Conservation (phyloP, 2,329 filamentous ascomycete genomes). For the Aspergillus novoparasiticus region DNA sequence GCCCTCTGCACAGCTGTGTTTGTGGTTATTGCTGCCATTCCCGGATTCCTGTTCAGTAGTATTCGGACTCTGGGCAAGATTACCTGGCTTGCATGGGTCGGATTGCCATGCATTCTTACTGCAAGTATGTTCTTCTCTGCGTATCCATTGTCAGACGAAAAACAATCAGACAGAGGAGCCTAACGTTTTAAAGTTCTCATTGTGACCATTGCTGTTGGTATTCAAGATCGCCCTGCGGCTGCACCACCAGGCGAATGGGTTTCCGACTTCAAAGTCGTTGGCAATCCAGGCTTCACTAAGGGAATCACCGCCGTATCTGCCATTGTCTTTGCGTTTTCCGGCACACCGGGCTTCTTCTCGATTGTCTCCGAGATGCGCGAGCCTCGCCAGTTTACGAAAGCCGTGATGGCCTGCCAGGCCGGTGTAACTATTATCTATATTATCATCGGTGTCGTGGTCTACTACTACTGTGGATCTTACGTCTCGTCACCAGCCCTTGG, state of each 20-base stretch:
- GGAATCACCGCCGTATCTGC: constrained; percentile 26
- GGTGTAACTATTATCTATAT: constrained; percentile 35
- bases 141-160: too few relatives aligned
- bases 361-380: constrained; percentile 41
- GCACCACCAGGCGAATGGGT: constrained; percentile 31
- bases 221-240: constrained; percentile 37
- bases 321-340: constrained; percentile 27
- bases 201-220: constrained; percentile 30
- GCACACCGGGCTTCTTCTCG: constrained; percentile 32
- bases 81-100: constrained; percentile 39
- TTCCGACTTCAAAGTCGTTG: constrained; percentile 29
- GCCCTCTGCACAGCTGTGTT: constrained; percentile 30
- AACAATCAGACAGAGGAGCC: too few relatives aligned
- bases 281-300: constrained; percentile 21
- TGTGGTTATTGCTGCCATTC: constrained; percentile 22
- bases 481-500: constrained; percentile 50
- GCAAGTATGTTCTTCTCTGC: constrained; percentile 10
- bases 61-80: constrained; percentile 37
- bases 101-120: constrained; percentile 17
- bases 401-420: constrained; percentile 34
- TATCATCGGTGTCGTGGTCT: constrained; percentile 42
- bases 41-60: constrained; percentile 28
- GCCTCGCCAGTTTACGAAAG: constrained; percentile 30
- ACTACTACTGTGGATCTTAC: constrained; percentile 47
- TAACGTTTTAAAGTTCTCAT: constrained; percentile 23